Evolutionary conservation across 768 basidiomycete species (phyloP).

Genomic region (Amanita fuliginea): DNA sequence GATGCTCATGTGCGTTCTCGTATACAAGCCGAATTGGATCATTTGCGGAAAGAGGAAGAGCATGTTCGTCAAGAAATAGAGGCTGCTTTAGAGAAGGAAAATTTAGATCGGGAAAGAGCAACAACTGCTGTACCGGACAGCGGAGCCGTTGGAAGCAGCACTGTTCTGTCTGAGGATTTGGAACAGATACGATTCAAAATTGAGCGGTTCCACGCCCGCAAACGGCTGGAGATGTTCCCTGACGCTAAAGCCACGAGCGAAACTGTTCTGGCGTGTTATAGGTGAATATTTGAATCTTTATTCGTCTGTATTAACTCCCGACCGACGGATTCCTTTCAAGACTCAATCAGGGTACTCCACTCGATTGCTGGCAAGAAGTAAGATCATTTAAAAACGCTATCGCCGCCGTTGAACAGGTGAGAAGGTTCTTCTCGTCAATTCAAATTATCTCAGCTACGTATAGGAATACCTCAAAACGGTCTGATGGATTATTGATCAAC

Average conservation of each 20-base stretch:
- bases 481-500: conserved; percentile 15
- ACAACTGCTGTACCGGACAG: conserved; percentile 32
- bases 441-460: background rate
- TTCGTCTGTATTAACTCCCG: conserved; percentile 2
- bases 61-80: conserved; percentile 65
- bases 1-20: conserved; percentile 65
- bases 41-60: conserved; percentile 60
- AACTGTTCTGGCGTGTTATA: conserved; percentile 66
- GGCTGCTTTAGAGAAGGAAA: conserved; percentile 75
- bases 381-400: conserved; percentile 60
- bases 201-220: conserved; percentile 54
- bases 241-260: conserved; percentile 46
- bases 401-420: conserved; percentile 56
- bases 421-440: conserved; percentile 6
- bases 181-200: conserved; percentile 65
- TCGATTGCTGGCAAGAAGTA: conserved; percentile 73
- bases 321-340: conserved; percentile 23
- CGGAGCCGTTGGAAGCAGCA: conserved; percentile 45
- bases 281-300: conserved; percentile 27
- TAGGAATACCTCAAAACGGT: conserved; percentile 58
- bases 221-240: conserved; percentile 41
- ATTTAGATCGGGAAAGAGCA: conserved; percentile 62
- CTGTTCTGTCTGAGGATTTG: conserved; percentile 59
- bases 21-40: conserved; percentile 58
- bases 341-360: conserved; percentile 33